phyloP scores from a whole-genome alignment of 176 grass and related monocot species.

The Carex cristatella region DNA sequence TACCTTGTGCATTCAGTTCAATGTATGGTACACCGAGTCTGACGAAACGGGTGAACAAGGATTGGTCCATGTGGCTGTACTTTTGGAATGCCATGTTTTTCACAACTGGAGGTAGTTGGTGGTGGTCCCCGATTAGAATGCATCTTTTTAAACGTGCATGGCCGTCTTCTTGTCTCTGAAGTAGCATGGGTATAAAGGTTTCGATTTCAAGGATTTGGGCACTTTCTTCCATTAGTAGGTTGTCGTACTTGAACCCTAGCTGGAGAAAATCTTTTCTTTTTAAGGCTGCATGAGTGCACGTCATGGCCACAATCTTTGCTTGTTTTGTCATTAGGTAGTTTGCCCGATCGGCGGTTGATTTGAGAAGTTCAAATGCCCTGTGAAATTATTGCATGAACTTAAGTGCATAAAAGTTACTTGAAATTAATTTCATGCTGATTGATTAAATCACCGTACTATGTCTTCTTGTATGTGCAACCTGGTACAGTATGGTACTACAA shows the following conservation, averaged over 20 bases:
- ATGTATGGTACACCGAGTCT: slow-evolving; percentile 97
- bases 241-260: slow-evolving; percentile 91
- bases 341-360: slow-evolving; percentile 85
- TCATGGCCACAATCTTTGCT: slow-evolving; percentile 99
- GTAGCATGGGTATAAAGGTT: slow-evolving; percentile 93
- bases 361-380: slow-evolving; percentile 91
- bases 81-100: slow-evolving; percentile 99
- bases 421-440: not conserved
- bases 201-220: slow-evolving; percentile 98
- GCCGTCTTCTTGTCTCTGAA: slow-evolving; percentile 93
- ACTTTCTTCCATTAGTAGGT: slow-evolving; percentile 99
- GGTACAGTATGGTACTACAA: not conserved
- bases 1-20: slow-evolving; percentile 94
- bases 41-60: slow-evolving; percentile 89
- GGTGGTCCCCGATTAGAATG: slow-evolving; percentile 97
- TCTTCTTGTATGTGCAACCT: not conserved
- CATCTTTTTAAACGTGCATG: slow-evolving; percentile 87
- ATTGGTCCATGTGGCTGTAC: slow-evolving; percentile 99
- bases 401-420: not conserved
- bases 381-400: not conserved
- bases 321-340: slow-evolving; percentile 99
- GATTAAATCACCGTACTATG: not conserved
- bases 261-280: slow-evolving; percentile 97
- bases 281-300: slow-evolving; percentile 92
- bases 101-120: slow-evolving; percentile 91